phyloP scores from a whole-genome alignment of 805 yeast species.

The Saccharomycopsis sp. region DNA sequence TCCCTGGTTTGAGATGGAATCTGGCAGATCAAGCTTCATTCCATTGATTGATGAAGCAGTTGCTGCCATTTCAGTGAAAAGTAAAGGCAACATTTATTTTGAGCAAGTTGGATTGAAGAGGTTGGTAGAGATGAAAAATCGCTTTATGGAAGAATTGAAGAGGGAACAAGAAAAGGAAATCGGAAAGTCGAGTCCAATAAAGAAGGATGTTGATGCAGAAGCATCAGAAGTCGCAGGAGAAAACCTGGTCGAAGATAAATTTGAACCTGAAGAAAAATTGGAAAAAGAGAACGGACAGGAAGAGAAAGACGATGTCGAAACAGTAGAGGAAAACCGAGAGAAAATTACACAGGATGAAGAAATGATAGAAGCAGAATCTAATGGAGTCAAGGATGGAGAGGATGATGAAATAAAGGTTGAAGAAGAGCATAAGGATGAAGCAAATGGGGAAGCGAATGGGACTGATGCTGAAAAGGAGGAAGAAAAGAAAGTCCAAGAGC shows the following conservation, averaged over 20 bases:
- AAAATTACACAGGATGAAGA: conserved; percentile 1
- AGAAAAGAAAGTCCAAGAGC: conserved; percentile 15
- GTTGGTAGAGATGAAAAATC: conserved; percentile 22
- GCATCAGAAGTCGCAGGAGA: conserved; percentile 7
- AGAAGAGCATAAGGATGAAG: conserved; percentile 5
- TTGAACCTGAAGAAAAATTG: conserved; percentile 10
- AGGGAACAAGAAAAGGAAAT: conserved; percentile 19
- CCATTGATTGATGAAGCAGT: conserved; percentile 56
- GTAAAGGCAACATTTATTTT: conserved; percentile 44
- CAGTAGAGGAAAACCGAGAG: not conserved
- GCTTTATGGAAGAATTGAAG: conserved; percentile 6
- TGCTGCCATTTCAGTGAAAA: conserved; percentile 42
- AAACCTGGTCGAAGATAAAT: conserved; percentile 4
- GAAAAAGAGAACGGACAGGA: conserved; percentile 11
- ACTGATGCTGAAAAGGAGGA: conserved; percentile 17
- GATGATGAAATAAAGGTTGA: conserved; percentile 12
- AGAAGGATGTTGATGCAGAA: conserved; percentile 5
- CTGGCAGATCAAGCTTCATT: conserved; percentile 48
- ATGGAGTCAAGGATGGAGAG: not conserved
- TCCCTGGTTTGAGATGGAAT: conserved; percentile 48
- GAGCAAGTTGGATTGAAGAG: conserved; percentile 43
- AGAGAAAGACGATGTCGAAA: conserved; percentile 2
- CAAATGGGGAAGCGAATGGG: conserved; percentile 5
- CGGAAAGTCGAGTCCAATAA: conserved; percentile 6
- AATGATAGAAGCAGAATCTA: conserved; percentile 13